Base-by-base conservation (phyloP, 192 early-diverging fungal genomes). In the Chytriomyces sp. region DNA sequence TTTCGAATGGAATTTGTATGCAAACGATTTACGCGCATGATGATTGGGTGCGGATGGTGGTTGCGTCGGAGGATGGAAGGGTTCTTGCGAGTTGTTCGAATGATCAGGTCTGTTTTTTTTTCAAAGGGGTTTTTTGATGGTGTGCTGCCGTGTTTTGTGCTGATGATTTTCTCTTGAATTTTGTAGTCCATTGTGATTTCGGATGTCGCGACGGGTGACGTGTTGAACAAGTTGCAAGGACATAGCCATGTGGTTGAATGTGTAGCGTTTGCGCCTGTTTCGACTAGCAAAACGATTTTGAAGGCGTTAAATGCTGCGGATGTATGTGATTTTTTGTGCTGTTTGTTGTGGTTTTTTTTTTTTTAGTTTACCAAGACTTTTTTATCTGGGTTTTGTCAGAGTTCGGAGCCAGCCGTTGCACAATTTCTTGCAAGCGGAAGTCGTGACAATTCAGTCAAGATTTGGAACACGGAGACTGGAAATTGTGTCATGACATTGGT, bases 221-320 rank as follows among this genome's bases (percentile, higher is more conserved):
- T 86, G 76, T 91, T 92, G 75, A 85, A 82, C 71, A 93, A 95
- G 61, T 84, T 97, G 78, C 86, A 93, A 48, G 96, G 94, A 24
- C 97, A 98, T 81, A 94, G 94, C 13, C 94, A 98, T 77, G 95
- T 98, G n/a, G 93, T 98, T 45, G 97, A 98, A 77, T 94, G 92
- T 60, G 91, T 94, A 0, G 87, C 87, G 18, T 98, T 96, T 86
- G 93, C 91, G 18, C 97, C 97, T 9, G 64, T 81, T 18, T 82
- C 71, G 43, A 84, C 92, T 5, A 89, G 91, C 65, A 71, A 60
- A 35, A 82, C 90, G n/a, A 84, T 78, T 64, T 85, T 96, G 53
- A 86, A 88, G 24, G 90, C 92, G 49, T 83, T 96, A 63, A 81
- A 88, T 53, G 95, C 91, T 9, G 84, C 89, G 44, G 84, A 88